Base-by-base conservation (phyloP, 2,329 filamentous ascomycete genomes). In the Drechmeria coniospora region DNA sequence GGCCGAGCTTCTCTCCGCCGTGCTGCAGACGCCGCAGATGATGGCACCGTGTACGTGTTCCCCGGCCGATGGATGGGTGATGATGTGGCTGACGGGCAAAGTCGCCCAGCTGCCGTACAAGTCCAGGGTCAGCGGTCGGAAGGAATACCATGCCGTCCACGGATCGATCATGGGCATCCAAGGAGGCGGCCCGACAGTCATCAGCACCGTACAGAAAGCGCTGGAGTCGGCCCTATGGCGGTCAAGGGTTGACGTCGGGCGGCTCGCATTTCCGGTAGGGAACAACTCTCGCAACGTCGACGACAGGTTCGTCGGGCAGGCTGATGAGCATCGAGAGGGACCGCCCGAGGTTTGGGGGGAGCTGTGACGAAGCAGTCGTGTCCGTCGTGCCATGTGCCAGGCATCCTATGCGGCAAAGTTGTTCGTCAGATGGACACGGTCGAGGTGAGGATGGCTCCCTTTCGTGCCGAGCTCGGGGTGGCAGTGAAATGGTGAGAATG, bases 41-140 rank as follows among this genome's bases (percentile, higher is more conserved):
- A 35, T 46, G 6, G 38, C 50, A 10, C 52, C 53, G 18, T 50
- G 53, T 54, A 41, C 42, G 53, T 44, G 20, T n/a, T 21, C 5
- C 20, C n/a, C 14, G 12, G 8, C 10, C 23, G 16, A 7, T 8
- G 6, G 4, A 15, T 11, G n/a, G 20, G 18, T 4, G 18, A 22
- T 21, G 4, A 21, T 7, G 12, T 8, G 17, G 17, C 4, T 12
- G 11, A 4, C n/a, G n/a, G n/a, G 21, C n/a, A 11, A 18, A 50
- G 50, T 53, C 21, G 40, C 40, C 0, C 47, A 54, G 27, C 24
- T 43, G 6, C 36, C 46, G 1, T 51, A 53, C 19, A 22, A 43
- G 11, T 53, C 49, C 9, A 36, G 32, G 3, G 36, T 52, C 19
- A 50, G 41, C 13, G 39, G 33, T 1, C 33, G 23, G 21, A 37